Base-by-base conservation (phyloP, 179 eudicot genomes). In the Amaranthus tricolor region DNA sequence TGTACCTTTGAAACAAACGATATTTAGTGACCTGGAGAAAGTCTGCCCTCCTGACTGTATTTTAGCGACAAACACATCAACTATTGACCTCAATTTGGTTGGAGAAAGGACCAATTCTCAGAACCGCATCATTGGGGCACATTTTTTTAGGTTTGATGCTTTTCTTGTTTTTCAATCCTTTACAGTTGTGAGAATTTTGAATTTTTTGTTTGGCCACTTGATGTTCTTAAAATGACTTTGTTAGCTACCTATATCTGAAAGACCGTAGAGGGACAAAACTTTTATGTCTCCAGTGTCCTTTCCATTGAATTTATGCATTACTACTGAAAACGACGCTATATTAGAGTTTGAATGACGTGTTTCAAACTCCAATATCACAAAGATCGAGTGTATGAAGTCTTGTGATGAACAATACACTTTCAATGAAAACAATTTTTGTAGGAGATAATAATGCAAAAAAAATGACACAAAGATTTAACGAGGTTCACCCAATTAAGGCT, bases 41-140 rank as follows among this genome's bases (percentile, higher is more conserved):
- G 78, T 63, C 56, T 92, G 97, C 73, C 94, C 98, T 68, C 84
- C 94, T 24, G 97, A 92, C 84, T 94, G 98, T 85, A 90, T 94
- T 78, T 83, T 94, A 85, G 97, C 98, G n/a, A 64, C 96, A 70
- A 94, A 94, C 78, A 94, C 98, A 44, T 94, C 98, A 19, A 90
- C 97, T 51, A 94, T 94, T 84, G 94, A 94, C 80, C 89, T 94
- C 71, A 86, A 86, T 71, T 9, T 92, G 65, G 50, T 94, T 57
- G 98, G 98, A 78, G 89, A 86, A 77, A 88, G 65, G 82, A 94
- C 93, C 66, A 77, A 65, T 40, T 90, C 97, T 79, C 89, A 89
- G 74, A 93, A 89, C 17, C 91, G 96, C 71, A 88, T 94, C 63
- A 61, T 92, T 62, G 98, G 98, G 74, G 98, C 98, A 57, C 98